These are phyloP conservation scores for Evernia prunastri DNA, from an alignment of 495 filamentous ascomycete species.

Conservation along the genomic window DNA sequence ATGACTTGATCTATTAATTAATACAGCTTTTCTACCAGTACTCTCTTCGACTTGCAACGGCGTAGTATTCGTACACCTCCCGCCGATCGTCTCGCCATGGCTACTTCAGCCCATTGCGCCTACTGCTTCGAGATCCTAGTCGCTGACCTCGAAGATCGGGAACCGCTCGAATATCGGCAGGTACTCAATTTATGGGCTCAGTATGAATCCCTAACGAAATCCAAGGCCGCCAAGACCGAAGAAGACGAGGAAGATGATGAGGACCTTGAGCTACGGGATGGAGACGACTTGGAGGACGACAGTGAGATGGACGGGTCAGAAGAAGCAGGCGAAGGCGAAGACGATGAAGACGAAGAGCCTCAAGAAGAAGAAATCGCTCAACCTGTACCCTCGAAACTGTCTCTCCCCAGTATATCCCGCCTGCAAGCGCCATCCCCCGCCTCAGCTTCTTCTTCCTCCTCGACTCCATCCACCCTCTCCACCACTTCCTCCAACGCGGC, in stretches of 20 bases:
- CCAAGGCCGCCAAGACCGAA: slow-evolving; percentile 15
- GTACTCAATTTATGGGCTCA: slow-evolving; percentile 68
- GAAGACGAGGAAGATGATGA: slow-evolving; percentile 19
- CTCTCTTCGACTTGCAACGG: too few relatives aligned
- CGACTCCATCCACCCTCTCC: slow-evolving; percentile 27
- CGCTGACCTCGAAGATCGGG: slow-evolving; percentile 55
- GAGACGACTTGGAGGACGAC: slow-evolving; percentile 13
- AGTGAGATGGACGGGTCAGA: slow-evolving; percentile 13
- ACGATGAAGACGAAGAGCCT: slow-evolving; percentile 21
- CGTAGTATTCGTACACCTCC: neutral
- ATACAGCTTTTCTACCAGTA: too few relatives aligned
- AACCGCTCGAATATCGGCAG: slow-evolving; percentile 51
- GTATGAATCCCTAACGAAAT: slow-evolving; percentile 33
- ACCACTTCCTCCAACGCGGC: slow-evolving; percentile 40
- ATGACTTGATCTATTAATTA: neutral
- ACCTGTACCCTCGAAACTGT: neutral
- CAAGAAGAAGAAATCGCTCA: slow-evolving; percentile 17
- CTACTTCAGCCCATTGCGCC: slow-evolving; percentile 73
- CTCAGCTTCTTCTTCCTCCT: slow-evolving; percentile 28
- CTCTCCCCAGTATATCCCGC: slow-evolving; percentile 24
- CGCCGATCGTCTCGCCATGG: slow-evolving; percentile 50
- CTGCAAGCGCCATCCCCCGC: slow-evolving; percentile 28
- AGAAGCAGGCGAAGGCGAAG: slow-evolving; percentile 11
- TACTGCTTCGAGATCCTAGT: slow-evolving; percentile 84
- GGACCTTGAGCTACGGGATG: slow-evolving; percentile 6